These are phyloP conservation scores for Leersia perrieri DNA, from an alignment of 176 grass and related monocot species.

Conservation along the genomic window DNA sequence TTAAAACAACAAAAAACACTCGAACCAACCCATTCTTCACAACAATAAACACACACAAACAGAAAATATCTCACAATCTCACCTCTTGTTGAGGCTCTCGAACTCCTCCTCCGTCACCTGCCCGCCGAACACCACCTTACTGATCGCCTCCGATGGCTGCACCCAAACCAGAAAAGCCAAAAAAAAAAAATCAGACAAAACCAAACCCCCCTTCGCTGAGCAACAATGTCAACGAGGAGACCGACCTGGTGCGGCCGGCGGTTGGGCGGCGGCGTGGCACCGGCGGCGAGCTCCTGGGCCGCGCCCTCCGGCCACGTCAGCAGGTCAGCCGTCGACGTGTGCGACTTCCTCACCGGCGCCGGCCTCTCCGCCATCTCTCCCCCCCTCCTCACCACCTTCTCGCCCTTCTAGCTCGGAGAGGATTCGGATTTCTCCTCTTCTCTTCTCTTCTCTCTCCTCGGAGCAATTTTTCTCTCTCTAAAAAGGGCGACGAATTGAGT, in stretches of 20 bases:
- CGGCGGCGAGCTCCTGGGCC: constrained; percentile 11
- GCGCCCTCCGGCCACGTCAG: constrained; percentile 81
- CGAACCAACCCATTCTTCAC: not conserved
- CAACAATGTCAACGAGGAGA: constrained; percentile 1
- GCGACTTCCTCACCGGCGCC: constrained; percentile 90
- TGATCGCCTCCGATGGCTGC: constrained; percentile 88
- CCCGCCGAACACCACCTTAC: constrained; percentile 88
- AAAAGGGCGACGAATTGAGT: constrained; percentile 32
- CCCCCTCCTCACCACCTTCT: not conserved
- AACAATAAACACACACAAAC: not conserved
- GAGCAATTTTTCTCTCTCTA: constrained; percentile 67
- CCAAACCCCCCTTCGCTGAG: not conserved
- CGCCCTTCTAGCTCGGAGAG: not conserved
- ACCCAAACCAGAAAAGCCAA: not conserved
- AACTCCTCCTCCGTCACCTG: constrained; percentile 93
- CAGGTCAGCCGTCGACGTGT: constrained; percentile 87
- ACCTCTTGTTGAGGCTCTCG: constrained; percentile 93
- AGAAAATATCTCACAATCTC: constrained; percentile 12
- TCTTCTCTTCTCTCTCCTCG: constrained; percentile 57
- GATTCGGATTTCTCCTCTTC: constrained; percentile 19
- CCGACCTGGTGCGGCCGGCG: constrained; percentile 64
- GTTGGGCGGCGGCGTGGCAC: constrained; percentile 43
- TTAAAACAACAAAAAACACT: constrained; percentile 18
- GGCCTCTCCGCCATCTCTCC: constrained; percentile 72
- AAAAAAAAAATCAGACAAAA: not conserved